Base-by-base conservation (phyloP, 371 early-diverging fungal genomes). In the Lichtheimia ornata region DNA sequence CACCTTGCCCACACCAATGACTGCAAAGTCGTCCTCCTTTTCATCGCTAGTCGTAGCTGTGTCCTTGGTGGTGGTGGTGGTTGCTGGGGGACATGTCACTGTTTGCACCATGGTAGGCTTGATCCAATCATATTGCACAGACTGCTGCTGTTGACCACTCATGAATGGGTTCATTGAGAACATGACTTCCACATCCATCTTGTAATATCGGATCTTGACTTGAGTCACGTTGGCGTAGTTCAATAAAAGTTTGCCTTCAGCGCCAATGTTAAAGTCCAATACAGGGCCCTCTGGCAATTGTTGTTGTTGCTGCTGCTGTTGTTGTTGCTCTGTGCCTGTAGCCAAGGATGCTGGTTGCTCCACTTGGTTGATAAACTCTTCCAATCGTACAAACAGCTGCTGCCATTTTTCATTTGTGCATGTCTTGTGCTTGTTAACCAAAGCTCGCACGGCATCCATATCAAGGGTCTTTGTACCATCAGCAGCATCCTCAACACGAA, bases 121-220 rank as follows among this genome's bases (percentile, higher is more conserved):
- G 18, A 78, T 59, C 67, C 70, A 68, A 7, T 47, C 47, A 22
- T 47, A 47, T 22, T 17, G 47, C n/a, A 47, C 47, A 5, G 47
- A 47, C 5, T 22, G 18, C 15, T 20, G 15, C n/a, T 43, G 40
- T 52, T 35, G 4, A 27, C 62, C 42, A 24, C 51, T 53, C 61
- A 80, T 71, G 59, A 81, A 81, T 0, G 81, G 78, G 25, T 70
- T 72, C 27, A 63, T 68, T 0, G 86, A 85, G 59, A 87, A 87
- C 79, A 84, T 83, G 44, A 79, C 77, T 63, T 87, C 87, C n/a
- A 82, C 76, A 52, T 87, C 78, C 59, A 84, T 78, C 35, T 77
- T 78, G 50, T 87, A 84, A 40, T 78, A 85, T 41, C 80, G 73
- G 22, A 85, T 70, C 35, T 73, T 64, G 18, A 83, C 58, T 25